These are phyloP conservation scores for Ilex aquifolium DNA, from an alignment of 257 asterid species.

Conservation along the genomic window DNA sequence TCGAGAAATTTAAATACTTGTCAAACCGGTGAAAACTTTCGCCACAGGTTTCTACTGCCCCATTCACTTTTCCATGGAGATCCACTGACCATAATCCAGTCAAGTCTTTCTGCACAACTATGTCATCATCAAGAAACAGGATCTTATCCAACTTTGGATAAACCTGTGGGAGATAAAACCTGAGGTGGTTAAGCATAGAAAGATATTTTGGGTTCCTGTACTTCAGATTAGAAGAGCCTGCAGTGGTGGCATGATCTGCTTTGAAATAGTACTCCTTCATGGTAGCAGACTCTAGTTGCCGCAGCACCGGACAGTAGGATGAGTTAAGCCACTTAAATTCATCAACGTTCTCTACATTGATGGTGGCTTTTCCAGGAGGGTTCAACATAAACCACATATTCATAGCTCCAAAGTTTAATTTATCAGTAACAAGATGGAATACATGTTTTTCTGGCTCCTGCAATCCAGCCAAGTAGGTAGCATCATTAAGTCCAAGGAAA, in stretches of 20 bases:
- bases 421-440: conserved; percentile 96
- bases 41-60: conserved; percentile 99
- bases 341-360: conserved; percentile 94
- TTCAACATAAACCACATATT: conserved; percentile 99
- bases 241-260: conserved; percentile 93
- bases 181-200: conserved; percentile 94
- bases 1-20: conserved; percentile 91
- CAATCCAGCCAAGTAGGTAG: conserved; percentile 21
- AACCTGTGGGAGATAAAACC: conserved; percentile 94
- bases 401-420: conserved; percentile 97
- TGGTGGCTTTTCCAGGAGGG: conserved; percentile 97
- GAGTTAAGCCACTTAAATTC: conserved; percentile 97
- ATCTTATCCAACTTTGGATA: conserved; percentile 91
- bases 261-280: conserved; percentile 97
- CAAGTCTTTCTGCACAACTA: conserved; percentile 97
- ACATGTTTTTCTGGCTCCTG: conserved; percentile 96
- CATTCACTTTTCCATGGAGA: conserved; percentile 88
- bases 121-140: conserved; percentile 96
- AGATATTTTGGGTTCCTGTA: conserved; percentile 97
- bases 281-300: conserved; percentile 90
- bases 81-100: conserved; percentile 88
- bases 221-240: conserved; percentile 90
- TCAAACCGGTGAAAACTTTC: conserved; percentile 96
- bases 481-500: background rate
- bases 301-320: conserved; percentile 85